Evolutionary conservation across 108 stramenopile genomes (phyloP).

Genomic region (Epipyxis sp.): DNA sequence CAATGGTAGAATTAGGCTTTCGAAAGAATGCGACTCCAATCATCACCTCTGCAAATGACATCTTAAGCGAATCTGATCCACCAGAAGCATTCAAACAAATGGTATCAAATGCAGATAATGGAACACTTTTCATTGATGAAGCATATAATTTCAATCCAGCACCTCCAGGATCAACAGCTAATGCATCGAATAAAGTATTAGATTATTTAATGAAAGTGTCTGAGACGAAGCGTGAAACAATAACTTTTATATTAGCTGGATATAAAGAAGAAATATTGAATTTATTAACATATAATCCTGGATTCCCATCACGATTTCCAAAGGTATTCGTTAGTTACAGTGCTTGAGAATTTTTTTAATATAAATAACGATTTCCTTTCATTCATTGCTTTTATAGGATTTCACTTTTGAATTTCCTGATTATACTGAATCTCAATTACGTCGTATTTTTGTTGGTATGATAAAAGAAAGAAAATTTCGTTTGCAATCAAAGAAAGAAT

Average conservation of each 20-base stretch:
- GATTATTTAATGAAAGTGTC: slow-evolving; percentile 2
- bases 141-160: slow-evolving; percentile 22
- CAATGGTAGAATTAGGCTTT: slow-evolving; percentile 6
- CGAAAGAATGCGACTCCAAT: neutral
- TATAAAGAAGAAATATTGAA: slow-evolving; percentile 30
- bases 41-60: neutral
- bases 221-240: neutral
- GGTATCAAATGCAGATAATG: neutral
- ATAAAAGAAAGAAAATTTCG: slow-evolving; percentile 23
- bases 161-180: too few species aligned
- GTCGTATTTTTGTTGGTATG: slow-evolving; percentile 33
- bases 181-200: too few species aligned
- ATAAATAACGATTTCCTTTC: too few species aligned
- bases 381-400: too few species aligned
- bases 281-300: slow-evolving; percentile 13
- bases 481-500: too few species aligned
- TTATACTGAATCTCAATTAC: slow-evolving; percentile 14
- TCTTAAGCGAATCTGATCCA: neutral
- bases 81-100: too few species aligned
- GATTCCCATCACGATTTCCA: slow-evolving; percentile 17
- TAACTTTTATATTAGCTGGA: slow-evolving; percentile 9
- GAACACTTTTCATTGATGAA: slow-evolving; percentile 23
- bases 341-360: too few species aligned
- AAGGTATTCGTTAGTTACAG: too few species aligned
- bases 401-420: slow-evolving; percentile 6